Evolutionary conservation across 768 basidiomycete species (phyloP).

Genomic region (Gloeopeniophorella convolvens): DNA sequence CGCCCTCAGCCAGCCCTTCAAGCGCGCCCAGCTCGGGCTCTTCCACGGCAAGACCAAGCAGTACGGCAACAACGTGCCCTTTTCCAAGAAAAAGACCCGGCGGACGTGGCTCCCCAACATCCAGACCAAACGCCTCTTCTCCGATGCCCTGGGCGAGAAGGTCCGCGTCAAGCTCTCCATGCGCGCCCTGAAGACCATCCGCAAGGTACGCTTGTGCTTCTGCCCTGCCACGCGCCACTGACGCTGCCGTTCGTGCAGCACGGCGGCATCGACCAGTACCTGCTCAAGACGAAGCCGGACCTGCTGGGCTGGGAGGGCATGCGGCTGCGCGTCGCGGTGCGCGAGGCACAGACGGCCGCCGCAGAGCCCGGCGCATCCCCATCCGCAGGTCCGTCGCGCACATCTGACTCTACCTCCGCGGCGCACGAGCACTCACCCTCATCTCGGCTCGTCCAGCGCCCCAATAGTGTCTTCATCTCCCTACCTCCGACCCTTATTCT

Average conservation of each 20-base stretch:
- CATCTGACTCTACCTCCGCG: too few relatives aligned
- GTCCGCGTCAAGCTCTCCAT: constrained; percentile 69
- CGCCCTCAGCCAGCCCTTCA: constrained; percentile 61
- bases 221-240: not conserved
- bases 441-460: too few relatives aligned
- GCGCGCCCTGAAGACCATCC: constrained; percentile 71
- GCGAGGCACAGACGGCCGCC: constrained; percentile 30
- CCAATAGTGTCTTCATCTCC: too few relatives aligned
- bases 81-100: constrained; percentile 83
- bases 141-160: constrained; percentile 51
- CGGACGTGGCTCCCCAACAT: constrained; percentile 87
- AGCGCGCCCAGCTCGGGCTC: constrained; percentile 72
- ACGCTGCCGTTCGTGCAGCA: constrained; percentile 18
- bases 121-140: constrained; percentile 66
- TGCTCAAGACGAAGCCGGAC: constrained; percentile 35
- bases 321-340: constrained; percentile 33
- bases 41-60: constrained; percentile 78
- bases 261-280: constrained; percentile 35
- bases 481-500: too few relatives aligned
- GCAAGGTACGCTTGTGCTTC: constrained; percentile 49
- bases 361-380: too few relatives aligned
- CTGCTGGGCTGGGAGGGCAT: constrained; percentile 37
- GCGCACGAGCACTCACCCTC: too few relatives aligned
- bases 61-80: constrained; percentile 84
- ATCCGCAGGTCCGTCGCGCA: too few relatives aligned